A percentile compares a stretch with the other conserved stretches of the same genome.
Evolutionary conservation across 768 basidiomycete genomes (phyloP).

Genomic region (Cystobasidium onofrii): DNA sequence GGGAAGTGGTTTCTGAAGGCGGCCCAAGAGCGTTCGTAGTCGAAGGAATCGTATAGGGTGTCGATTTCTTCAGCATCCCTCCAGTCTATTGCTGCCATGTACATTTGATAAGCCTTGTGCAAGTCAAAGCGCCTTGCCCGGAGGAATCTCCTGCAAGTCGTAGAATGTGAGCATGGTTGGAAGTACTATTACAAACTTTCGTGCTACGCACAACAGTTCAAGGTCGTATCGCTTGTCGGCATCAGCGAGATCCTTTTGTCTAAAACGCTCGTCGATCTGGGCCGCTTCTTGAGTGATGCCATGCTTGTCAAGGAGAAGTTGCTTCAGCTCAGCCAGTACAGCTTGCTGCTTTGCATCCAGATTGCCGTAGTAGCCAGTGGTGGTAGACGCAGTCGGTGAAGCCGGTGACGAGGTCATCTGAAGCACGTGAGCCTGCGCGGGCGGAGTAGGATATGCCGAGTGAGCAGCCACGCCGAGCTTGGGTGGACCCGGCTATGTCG

Average conservation of each 20-base stretch:
- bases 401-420: no score
- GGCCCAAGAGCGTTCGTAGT: conserved; percentile 55
- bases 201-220: not conserved
- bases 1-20: conserved; percentile 60
- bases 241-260: not conserved
- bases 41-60: conserved; percentile 58
- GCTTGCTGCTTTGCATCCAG: conserved; percentile 52
- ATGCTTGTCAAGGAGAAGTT: conserved; percentile 51
- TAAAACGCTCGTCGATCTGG: not conserved
- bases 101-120: conserved; percentile 61
- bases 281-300: conserved; percentile 22
- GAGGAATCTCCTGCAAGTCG: conserved; percentile 64
- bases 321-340: conserved; percentile 54
- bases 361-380: conserved; percentile 47
- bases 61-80: conserved; percentile 57
- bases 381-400: conserved; percentile 39
- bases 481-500: no score
- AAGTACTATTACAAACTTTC: not conserved
- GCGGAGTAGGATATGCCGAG: no score
- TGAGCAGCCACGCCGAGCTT: no score
- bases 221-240: conserved; percentile 49
- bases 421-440: no score
- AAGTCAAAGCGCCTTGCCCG: conserved; percentile 66
- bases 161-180: not conserved
- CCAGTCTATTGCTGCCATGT: conserved; percentile 63